These are phyloP conservation scores for Mallotus japonicus DNA, from an alignment of 441 rosid genomes.

Conservation along the genomic window DNA sequence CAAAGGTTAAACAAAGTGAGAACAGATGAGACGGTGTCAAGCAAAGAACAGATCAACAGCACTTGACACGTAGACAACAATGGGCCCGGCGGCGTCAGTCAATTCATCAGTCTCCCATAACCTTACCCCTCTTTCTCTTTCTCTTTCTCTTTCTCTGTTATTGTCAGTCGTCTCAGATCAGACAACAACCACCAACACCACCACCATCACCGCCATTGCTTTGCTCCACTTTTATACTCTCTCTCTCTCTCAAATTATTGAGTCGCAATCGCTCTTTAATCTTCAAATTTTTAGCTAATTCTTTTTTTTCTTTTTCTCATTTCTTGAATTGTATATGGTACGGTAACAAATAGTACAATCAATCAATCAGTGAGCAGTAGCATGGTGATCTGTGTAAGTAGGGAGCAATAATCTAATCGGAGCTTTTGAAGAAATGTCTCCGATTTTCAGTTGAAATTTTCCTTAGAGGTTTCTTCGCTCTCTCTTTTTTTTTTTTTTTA, in stretches of 20 bases:
- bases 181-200: too few relatives aligned
- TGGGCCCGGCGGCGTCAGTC: slow-evolving; percentile 48
- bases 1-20: too few relatives aligned
- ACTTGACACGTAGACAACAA: slow-evolving; percentile 26
- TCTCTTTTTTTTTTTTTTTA: too few relatives aligned
- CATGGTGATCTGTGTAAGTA: neutral
- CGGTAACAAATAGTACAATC: too few relatives aligned
- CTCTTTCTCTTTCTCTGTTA: neutral
- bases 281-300: neutral
- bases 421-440: neutral
- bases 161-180: too few relatives aligned
- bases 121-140: neutral
- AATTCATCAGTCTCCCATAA: slow-evolving; percentile 17
- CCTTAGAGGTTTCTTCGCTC: neutral
- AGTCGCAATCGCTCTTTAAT: neutral
- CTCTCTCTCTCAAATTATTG: neutral
- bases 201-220: too few relatives aligned
- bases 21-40: neutral
- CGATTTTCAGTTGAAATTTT: too few relatives aligned
- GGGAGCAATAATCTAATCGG: slow-evolving; percentile 4
- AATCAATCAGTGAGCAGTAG: neutral
- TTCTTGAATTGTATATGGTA: too few relatives aligned
- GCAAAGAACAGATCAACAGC: neutral
- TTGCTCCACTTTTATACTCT: neutral
- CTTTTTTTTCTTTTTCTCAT: neutral